phyloP scores from a whole-genome alignment of 345 rosid genomes.

The Camelina laxa region DNA sequence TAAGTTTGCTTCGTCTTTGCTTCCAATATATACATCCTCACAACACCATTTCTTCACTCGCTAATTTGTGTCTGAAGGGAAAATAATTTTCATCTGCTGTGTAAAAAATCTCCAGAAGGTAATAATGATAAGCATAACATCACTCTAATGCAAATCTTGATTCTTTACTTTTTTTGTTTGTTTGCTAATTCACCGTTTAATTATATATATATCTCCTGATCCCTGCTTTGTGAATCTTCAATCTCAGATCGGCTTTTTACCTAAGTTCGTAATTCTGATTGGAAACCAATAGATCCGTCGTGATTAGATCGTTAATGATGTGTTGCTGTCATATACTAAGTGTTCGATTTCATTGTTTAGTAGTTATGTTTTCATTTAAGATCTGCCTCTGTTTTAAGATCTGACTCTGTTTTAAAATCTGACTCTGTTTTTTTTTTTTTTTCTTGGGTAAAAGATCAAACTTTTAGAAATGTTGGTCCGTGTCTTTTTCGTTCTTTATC shows the following conservation, averaged over 20 bases:
- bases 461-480: neutral
- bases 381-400: neutral
- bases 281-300: neutral
- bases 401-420: neutral
- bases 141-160: neutral
- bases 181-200: neutral
- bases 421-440: neutral
- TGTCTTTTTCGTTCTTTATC: neutral
- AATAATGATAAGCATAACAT: neutral
- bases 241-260: conserved; percentile 16
- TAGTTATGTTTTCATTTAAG: neutral
- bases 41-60: conserved; percentile 24
- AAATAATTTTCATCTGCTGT: neutral
- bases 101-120: conserved; percentile 7
- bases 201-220: neutral
- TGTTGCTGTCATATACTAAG: neutral
- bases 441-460: neutral
- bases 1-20: neutral
- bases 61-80: neutral
- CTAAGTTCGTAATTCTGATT: conserved; percentile 4
- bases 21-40: neutral
- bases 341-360: conserved; percentile 3
- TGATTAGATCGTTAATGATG: neutral
- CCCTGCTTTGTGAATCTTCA: neutral
- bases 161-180: neutral